These are phyloP conservation scores for Fonsecaea erecta DNA, from an alignment of 2,329 filamentous ascomycete genomes.

Conservation along the genomic window DNA sequence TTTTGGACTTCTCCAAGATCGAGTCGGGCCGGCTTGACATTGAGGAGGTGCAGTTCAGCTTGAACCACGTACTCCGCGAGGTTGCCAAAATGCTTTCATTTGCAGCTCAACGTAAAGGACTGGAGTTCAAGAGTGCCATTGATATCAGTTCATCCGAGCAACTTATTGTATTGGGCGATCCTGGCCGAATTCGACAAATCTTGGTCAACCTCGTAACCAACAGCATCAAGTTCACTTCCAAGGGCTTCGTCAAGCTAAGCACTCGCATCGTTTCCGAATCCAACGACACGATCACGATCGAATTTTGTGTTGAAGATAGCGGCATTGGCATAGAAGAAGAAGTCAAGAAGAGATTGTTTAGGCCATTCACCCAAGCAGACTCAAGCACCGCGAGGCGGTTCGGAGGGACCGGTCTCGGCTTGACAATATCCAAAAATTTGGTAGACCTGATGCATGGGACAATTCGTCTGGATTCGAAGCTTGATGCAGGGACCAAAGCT, in stretches of 20 bases:
- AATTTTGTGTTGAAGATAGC: constrained; percentile 75
- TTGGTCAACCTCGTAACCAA: constrained; percentile 79
- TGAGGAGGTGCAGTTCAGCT: constrained; percentile 78
- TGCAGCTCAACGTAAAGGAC: constrained; percentile 73
- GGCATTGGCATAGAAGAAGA: constrained; percentile 83
- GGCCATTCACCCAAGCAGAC: constrained; percentile 81
- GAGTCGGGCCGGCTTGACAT: constrained; percentile 78
- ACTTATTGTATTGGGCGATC: constrained; percentile 76
- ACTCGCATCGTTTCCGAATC: constrained; percentile 68
- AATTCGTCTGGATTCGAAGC: constrained; percentile 70
- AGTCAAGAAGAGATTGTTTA: constrained; percentile 73
- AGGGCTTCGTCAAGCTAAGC: constrained; percentile 69
- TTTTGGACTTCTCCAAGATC: constrained; percentile 80
- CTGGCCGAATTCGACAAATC: constrained; percentile 74
- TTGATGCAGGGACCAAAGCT: constrained; percentile 72
- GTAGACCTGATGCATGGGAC: constrained; percentile 77
- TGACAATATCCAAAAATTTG: constrained; percentile 81
- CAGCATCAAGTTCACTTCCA: constrained; percentile 74
- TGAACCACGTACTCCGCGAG: constrained; percentile 73
- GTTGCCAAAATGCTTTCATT: constrained; percentile 80
- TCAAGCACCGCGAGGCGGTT: constrained; percentile 78
- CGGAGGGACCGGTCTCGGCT: constrained; percentile 75
- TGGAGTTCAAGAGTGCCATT: constrained; percentile 70
- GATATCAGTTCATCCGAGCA: constrained; percentile 65
- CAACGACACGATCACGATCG: constrained; percentile 67